Conservation (phyloP, 805 yeast genomes). For the Ogataea neopini region DNA sequence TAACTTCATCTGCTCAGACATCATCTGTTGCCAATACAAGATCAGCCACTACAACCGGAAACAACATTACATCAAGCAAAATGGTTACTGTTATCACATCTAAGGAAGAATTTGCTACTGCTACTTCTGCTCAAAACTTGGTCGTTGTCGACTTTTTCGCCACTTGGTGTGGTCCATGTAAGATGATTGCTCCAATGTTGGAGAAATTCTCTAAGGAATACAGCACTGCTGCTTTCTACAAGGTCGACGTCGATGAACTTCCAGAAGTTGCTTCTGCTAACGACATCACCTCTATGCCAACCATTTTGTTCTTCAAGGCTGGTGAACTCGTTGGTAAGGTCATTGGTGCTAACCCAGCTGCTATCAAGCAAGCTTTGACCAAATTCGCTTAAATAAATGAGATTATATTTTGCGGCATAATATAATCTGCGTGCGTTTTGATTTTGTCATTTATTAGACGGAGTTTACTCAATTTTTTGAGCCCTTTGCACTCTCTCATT, state of each 20-base stretch:
- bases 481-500: not conserved
- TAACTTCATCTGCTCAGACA: conserved; percentile 18
- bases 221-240: conserved; percentile 72
- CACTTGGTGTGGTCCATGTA: conserved; percentile 99
- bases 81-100: conserved; percentile 56
- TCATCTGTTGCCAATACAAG: conserved; percentile 8
- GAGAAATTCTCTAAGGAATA: conserved; percentile 76
- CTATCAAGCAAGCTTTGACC: conserved; percentile 62
- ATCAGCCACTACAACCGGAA: conserved; percentile 6
- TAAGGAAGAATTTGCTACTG: conserved; percentile 62
- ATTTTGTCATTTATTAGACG: conserved; percentile 1
- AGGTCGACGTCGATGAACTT: conserved; percentile 89
- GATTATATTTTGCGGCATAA: not conserved
- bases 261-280: conserved; percentile 71
- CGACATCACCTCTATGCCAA: conserved; percentile 60
- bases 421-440: not conserved
- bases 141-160: conserved; percentile 96
- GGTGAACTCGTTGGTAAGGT: conserved; percentile 80
- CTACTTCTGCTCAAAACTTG: conserved; percentile 59
- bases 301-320: conserved; percentile 71
- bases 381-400: conserved; percentile 27
- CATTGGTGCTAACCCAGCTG: conserved; percentile 88
- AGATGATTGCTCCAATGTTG: conserved; percentile 91
- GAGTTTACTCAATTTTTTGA: not conserved
- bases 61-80: conserved; percentile 15